These are phyloP conservation scores for Botryotinia globosa DNA, from an alignment of 2,329 filamentous ascomycete genomes.

Conservation along the genomic window DNA sequence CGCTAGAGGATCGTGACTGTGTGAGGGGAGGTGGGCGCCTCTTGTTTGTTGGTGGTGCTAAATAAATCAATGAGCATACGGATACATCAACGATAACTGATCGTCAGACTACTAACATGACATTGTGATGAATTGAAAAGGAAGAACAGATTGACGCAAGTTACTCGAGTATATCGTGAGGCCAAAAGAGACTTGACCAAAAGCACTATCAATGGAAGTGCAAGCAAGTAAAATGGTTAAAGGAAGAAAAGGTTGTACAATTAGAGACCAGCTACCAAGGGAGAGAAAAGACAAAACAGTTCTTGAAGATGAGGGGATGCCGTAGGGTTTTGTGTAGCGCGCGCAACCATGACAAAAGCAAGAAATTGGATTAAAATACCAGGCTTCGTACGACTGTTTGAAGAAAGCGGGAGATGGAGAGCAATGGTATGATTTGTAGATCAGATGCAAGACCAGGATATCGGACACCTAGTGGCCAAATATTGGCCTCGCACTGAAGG, in stretches of 20 bases:
- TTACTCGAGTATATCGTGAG: constrained; percentile 18
- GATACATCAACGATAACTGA: constrained; percentile 4
- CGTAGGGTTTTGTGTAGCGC: constrained; percentile 37
- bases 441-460: constrained; percentile 20
- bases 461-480: constrained; percentile 23
- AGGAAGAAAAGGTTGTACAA: constrained; percentile 32
- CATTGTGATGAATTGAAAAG: constrained; percentile 26
- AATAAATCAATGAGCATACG: constrained; percentile 12
- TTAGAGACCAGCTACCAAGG: constrained; percentile 40
- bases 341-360: constrained; percentile 29
- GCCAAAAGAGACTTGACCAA: constrained; percentile 17
- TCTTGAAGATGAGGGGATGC: constrained; percentile 31
- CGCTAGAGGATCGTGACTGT: constrained; percentile 43
- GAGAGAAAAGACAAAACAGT: constrained; percentile 26
- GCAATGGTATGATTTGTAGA: constrained; percentile 30
- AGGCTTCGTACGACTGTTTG: constrained; percentile 32
- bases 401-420: constrained; percentile 29
- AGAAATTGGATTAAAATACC: constrained; percentile 34
- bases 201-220: constrained; percentile 14
- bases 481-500: constrained; percentile 22
- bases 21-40: constrained; percentile 33
- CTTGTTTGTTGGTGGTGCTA: constrained; percentile 30
- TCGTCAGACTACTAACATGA: constrained; percentile 28
- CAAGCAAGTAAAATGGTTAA: constrained; percentile 27
- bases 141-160: constrained; percentile 23